phyloP scores from a whole-genome alignment of 768 basidiomycete genomes.

The Boletus rubropictus region DNA sequence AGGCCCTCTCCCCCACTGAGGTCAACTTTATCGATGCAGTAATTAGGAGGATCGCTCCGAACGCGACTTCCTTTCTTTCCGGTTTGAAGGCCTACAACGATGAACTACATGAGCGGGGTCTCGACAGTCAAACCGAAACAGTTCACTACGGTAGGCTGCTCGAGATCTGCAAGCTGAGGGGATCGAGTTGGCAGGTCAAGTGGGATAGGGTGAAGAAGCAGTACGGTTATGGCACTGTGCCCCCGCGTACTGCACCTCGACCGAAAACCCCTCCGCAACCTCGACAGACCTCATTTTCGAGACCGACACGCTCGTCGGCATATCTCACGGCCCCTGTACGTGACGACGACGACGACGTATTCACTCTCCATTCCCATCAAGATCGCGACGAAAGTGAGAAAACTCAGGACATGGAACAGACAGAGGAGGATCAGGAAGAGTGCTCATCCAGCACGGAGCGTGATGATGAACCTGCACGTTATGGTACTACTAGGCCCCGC shows the following conservation, averaged over 20 bases:
- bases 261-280: conserved; percentile 14
- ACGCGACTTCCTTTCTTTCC: conserved; percentile 69
- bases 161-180: conserved; percentile 78
- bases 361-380: conserved; percentile 41
- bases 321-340: conserved; percentile 25
- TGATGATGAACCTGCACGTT: conserved; percentile 14
- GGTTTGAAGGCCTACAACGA: conserved; percentile 86
- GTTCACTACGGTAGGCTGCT: conserved; percentile 77
- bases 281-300: conserved; percentile 14
- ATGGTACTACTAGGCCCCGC: conserved; percentile 2
- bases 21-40: conserved; percentile 72
- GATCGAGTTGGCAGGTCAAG: conserved; percentile 74
- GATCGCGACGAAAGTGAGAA: conserved; percentile 29
- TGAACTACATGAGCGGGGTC: conserved; percentile 62
- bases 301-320: conserved; percentile 21
- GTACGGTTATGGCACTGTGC: conserved; percentile 35
- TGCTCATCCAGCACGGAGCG: conserved; percentile 19
- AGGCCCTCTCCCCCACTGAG: conserved; percentile 47
- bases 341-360: conserved; percentile 37
- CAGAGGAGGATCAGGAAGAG: conserved; percentile 11
- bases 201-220: conserved; percentile 68
- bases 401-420: conserved; percentile 15
- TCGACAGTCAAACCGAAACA: conserved; percentile 74
- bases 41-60: conserved; percentile 57
- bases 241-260: conserved; percentile 12